Percentiles rank a stretch among this genome's conserved stretches.
These are phyloP conservation scores for Quercus gilva DNA, from an alignment of 306 rosid species.

Conservation along the genomic window DNA sequence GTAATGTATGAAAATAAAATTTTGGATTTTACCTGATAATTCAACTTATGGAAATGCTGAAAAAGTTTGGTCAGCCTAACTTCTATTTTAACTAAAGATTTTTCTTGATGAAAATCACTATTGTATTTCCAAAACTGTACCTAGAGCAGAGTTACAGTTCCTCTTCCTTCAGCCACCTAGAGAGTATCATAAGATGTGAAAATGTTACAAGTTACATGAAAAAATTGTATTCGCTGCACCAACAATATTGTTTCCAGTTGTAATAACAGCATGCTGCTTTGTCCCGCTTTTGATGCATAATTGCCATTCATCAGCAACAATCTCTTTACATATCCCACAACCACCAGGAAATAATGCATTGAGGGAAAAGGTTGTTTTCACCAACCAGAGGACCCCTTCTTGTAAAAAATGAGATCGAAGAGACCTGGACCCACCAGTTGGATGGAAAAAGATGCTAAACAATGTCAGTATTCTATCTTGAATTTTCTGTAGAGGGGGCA, in stretches of 20 bases:
- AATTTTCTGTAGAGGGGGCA: not conserved
- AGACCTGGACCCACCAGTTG: not conserved
- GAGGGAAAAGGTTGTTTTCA: not conserved
- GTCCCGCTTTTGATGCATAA: not conserved
- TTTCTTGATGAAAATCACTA: too few species aligned
- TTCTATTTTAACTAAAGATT: too few species aligned
- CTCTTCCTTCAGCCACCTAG: not conserved
- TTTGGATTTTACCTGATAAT: too few species aligned
- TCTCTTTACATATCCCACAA: not conserved
- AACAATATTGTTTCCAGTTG: not conserved
- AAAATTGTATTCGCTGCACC: too few species aligned
- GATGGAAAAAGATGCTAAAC: not conserved
- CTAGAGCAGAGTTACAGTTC: too few species aligned
- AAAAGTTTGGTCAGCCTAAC: too few species aligned
- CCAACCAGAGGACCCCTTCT: not conserved
- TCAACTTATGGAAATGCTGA: too few species aligned
- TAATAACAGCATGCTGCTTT: not conserved
- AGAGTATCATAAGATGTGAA: not conserved
- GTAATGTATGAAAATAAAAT: too few species aligned
- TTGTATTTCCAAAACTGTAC: too few species aligned
- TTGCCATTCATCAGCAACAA: not conserved
- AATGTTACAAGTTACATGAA: too few species aligned
- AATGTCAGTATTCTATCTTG: not conserved
- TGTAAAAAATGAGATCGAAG: not conserved
- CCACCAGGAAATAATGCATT: not conserved